Base-by-base conservation (phyloP, 2,329 filamentous ascomycete species). In the Sporothrix globosa region DNA sequence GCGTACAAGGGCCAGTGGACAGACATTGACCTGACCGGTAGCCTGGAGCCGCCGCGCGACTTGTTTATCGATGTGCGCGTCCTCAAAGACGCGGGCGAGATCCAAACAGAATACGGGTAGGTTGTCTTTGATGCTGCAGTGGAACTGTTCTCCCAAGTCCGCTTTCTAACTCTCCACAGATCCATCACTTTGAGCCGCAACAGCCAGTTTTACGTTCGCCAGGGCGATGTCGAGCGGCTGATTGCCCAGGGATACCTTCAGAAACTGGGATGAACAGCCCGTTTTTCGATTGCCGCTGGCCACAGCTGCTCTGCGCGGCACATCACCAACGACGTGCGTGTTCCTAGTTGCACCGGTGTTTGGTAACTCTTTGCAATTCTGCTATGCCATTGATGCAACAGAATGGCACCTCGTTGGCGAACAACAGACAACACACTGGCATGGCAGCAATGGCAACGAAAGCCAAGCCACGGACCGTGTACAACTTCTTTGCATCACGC, bases 1-100 rank as follows among this genome's bases (percentile, higher is more conserved):
- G 92, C 93, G 1, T 97, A 96, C 81, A 99, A 99, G 79, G 96
- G 96, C 0, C 93, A 97, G 77, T 99, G 95, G 95, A 98, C 95
- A 24, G 96, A 99, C 78, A 91, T 99, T 74, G 96, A 99, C 80
- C 83, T 99, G 69, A 97, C 96, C 2, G 96, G 96, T 44, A 96
- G 92, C 77, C 83, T 99, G 77, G 93, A 97, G 77, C 96, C 96
- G 30, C 96, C 96, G n/a, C 88, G 89, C 75, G 96, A 99, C 80
- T 82, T 99, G 68, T 99, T 98, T 79, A 97, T 99, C 76, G 96
- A 99, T 79, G 96, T 99, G 48, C 86, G 96, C 61, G 96, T 99
- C 65, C 82, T 99, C 74, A 97, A 96, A 79, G 96, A 99, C 82
- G 96, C 95, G 1, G 96, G 96, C 4, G 96, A 99, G 83, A 97